A percentile compares a stretch with the other conserved stretches of the same genome.
phyloP scores from a whole-genome alignment of 495 filamentous ascomycete genomes.

The Hypomontagnella submonticulosa region DNA sequence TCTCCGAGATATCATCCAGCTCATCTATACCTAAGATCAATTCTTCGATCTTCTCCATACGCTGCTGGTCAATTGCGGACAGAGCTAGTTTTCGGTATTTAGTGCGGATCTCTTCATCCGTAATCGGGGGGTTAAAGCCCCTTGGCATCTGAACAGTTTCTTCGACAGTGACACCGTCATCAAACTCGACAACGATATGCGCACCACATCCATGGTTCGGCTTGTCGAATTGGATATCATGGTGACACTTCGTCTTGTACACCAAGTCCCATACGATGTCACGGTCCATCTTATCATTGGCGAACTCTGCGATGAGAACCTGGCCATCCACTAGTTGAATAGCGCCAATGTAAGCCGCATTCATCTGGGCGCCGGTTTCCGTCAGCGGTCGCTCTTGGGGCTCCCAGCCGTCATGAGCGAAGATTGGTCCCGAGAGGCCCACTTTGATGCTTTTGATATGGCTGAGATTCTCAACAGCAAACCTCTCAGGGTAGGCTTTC shows the following conservation, averaged over 20 bases:
- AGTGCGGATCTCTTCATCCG: conserved; percentile 51
- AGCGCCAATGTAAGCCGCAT: conserved; percentile 54
- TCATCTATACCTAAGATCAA: too few relatives aligned
- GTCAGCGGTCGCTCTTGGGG: conserved; percentile 49
- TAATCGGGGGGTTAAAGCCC: conserved; percentile 45
- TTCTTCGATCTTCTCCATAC: too few relatives aligned
- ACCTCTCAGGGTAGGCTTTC: conserved; percentile 2
- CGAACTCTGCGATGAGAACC: conserved; percentile 52
- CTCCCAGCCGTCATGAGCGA: conserved; percentile 55
- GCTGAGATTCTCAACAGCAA: too few relatives aligned
- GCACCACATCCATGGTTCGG: conserved; percentile 5
- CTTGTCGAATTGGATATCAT: conserved; percentile 43
- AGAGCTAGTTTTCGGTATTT: too few relatives aligned
- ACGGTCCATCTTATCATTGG: conserved; percentile 48
- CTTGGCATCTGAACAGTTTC: conserved; percentile 39
- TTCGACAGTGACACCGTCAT: conserved; percentile 39
- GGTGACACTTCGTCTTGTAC: conserved; percentile 52
- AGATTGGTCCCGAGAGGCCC: conserved; percentile 2
- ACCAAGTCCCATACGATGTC: conserved; percentile 54
- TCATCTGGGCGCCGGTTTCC: conserved; percentile 59
- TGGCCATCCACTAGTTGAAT: conserved; percentile 54
- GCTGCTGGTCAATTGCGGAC: too few relatives aligned
- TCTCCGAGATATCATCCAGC: too few relatives aligned
- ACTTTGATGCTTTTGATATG: too few relatives aligned
- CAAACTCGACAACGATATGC: conserved; percentile 29